phyloP scores from a whole-genome alignment of 495 filamentous ascomycete species.

The Xylaria cubensis region DNA sequence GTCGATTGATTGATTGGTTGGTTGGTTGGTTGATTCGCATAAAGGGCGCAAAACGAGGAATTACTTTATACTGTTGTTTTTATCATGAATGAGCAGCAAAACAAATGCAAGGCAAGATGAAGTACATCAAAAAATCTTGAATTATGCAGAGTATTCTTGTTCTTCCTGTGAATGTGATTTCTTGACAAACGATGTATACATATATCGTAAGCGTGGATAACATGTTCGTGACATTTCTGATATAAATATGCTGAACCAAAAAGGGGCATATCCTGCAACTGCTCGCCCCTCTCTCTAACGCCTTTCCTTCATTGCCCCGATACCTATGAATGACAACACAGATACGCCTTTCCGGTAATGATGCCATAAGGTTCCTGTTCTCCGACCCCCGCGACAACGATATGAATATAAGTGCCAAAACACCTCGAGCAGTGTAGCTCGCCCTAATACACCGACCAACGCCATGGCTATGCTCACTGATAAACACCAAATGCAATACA shows the following conservation, averaged over 20 bases:
- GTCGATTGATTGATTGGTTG: not conserved
- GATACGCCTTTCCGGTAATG: not conserved
- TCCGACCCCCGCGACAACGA: not conserved
- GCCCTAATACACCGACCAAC: not conserved
- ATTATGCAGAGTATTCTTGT: not conserved
- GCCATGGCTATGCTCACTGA: slow-evolving; percentile 6
- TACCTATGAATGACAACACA: not conserved
- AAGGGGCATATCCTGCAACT: not conserved
- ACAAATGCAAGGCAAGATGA: not conserved
- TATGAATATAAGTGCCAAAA: not conserved
- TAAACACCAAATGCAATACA: slow-evolving; percentile 6
- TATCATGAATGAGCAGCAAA: not conserved
- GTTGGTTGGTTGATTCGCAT: not conserved
- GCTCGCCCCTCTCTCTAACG: not conserved
- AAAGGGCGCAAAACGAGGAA: not conserved
- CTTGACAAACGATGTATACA: not conserved
- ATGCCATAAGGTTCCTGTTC: not conserved
- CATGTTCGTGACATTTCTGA: not conserved
- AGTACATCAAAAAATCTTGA: not conserved
- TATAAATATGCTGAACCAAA: not conserved
- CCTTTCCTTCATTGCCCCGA: not conserved
- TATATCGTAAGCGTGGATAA: not conserved
- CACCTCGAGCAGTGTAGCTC: not conserved
- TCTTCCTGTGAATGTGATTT: not conserved
- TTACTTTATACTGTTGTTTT: not conserved